These are phyloP conservation scores for Neurospora sp. DNA, from an alignment of 2,329 filamentous ascomycete genomes.

Conservation along the genomic window DNA sequence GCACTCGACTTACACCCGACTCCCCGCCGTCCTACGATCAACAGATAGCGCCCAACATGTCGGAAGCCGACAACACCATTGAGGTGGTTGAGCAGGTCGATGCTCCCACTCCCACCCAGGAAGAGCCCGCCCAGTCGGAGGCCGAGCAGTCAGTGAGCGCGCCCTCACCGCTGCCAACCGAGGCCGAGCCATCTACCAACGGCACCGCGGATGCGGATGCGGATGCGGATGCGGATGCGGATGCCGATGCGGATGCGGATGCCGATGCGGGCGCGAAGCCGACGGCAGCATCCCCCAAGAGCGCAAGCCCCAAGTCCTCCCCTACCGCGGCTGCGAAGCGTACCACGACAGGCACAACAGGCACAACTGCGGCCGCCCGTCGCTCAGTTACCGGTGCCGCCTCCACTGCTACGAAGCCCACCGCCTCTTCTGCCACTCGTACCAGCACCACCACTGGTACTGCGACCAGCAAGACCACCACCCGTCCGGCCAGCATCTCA, in stretches of 20 bases:
- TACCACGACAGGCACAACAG: constrained; percentile 11
- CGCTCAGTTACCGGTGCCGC: constrained; percentile 18
- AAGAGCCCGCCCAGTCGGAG: constrained; percentile 9
- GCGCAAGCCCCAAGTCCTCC: neutral
- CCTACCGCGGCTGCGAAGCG: constrained; percentile 16
- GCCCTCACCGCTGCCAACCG: constrained; percentile 5
- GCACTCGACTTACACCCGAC: neutral
- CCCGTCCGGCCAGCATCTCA: constrained; percentile 20
- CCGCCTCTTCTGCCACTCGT: constrained; percentile 19
- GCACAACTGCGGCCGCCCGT: constrained; percentile 8
- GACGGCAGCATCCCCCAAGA: constrained; percentile 7
- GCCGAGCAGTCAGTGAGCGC: constrained; percentile 12
- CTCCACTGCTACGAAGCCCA: constrained; percentile 22
- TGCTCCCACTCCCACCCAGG: constrained; percentile 7
- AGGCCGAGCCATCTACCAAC: constrained; percentile 8
- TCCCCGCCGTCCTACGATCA: neutral
- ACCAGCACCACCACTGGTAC: constrained; percentile 19
- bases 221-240: constrained; percentile 1
- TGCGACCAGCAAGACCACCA: constrained; percentile 20
- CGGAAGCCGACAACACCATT: constrained; percentile 22
- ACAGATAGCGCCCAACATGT: constrained; percentile 19
- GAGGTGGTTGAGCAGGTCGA: constrained; percentile 22
- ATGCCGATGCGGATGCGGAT: neutral
- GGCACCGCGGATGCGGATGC: constrained; percentile 8
- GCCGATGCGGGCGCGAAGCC: constrained; percentile 8